Evolutionary conservation across 228 moss, liverwort and hornwort species (phyloP).

Genomic region (Sphagnum magellanicum): DNA sequence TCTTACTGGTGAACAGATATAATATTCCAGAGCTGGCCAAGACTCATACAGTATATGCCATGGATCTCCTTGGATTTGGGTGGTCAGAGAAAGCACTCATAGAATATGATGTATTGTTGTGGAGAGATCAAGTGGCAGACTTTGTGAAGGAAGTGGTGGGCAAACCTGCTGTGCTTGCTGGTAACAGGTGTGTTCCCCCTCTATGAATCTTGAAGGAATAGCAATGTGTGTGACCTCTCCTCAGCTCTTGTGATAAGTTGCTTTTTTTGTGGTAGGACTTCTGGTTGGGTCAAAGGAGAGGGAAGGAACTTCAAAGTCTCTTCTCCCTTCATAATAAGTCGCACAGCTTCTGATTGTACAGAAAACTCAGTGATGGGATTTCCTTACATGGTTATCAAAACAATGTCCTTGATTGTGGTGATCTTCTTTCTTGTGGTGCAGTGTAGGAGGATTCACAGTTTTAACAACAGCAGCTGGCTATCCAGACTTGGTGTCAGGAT

Average conservation of each 20-base stretch:
- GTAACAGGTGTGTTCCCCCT: conserved; percentile 54
- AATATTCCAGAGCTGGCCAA: conserved; percentile 91
- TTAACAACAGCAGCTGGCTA: conserved; percentile 60
- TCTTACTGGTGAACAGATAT: conserved; percentile 29
- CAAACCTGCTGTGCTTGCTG: conserved; percentile 77
- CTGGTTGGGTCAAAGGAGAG: background rate
- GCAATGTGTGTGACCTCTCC: background rate
- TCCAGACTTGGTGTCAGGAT: conserved; percentile 76
- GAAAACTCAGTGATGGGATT: too few species aligned
- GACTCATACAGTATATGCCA: conserved; percentile 77
- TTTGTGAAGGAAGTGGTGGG: conserved; percentile 77
- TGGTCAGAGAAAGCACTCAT: conserved; percentile 88
- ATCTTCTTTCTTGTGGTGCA: conserved; percentile 11
- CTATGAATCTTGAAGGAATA: too few species aligned
- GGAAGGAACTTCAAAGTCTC: too few species aligned
- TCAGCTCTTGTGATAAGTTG: background rate
- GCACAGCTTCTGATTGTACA: too few species aligned
- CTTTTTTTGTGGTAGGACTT: background rate
- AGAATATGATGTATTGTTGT: conserved; percentile 53
- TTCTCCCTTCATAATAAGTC: too few species aligned
- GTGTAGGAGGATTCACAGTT: conserved; percentile 85
- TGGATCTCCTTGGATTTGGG: conserved; percentile 91
- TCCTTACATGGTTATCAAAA: too few species aligned
- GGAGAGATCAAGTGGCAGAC: conserved; percentile 90
- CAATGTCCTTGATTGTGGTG: too few species aligned